Conservation (phyloP, 371 early-diverging fungal genomes). For the Apophysomyces elegans region DNA sequence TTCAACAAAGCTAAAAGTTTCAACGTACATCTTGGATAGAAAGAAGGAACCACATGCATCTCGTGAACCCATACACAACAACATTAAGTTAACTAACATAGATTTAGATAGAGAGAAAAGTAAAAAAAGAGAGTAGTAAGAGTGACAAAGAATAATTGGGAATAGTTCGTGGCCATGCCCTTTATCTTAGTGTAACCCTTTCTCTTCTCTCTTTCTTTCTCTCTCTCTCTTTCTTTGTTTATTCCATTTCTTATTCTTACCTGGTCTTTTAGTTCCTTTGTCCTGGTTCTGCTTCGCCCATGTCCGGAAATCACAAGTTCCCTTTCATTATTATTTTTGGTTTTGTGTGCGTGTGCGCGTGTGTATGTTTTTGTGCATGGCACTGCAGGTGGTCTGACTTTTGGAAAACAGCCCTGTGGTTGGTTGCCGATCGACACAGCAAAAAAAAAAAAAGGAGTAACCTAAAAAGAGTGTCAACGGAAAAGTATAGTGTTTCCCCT, state of each 20-base stretch:
- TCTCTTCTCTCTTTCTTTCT: too few relatives aligned
- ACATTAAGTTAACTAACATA: too few relatives aligned
- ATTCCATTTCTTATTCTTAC: too few relatives aligned
- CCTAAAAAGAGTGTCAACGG: too few relatives aligned
- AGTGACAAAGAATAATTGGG: background rate
- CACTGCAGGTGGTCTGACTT: slow-evolving; percentile 12
- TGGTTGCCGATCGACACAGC: slow-evolving; percentile 8
- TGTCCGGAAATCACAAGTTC: background rate
- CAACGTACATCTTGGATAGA: background rate
- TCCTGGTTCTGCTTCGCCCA: background rate
- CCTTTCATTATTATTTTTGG: too few relatives aligned
- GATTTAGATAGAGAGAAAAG: too few relatives aligned
- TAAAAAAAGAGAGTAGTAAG: background rate
- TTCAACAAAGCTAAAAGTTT: too few relatives aligned
- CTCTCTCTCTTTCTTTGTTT: too few relatives aligned
- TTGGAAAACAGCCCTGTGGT: slow-evolving; percentile 1
- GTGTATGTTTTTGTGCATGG: background rate
- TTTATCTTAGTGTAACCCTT: too few relatives aligned
- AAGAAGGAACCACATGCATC: background rate
- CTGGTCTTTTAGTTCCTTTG: background rate
- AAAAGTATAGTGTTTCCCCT: too few relatives aligned
- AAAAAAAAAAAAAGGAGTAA: background rate
- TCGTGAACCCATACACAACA: slow-evolving; percentile 6
- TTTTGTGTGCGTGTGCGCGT: too few relatives aligned
- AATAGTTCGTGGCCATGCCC: background rate